phyloP scores from a whole-genome alignment of 2,329 filamentous ascomycete species.

The Phialophora verrucosa region DNA sequence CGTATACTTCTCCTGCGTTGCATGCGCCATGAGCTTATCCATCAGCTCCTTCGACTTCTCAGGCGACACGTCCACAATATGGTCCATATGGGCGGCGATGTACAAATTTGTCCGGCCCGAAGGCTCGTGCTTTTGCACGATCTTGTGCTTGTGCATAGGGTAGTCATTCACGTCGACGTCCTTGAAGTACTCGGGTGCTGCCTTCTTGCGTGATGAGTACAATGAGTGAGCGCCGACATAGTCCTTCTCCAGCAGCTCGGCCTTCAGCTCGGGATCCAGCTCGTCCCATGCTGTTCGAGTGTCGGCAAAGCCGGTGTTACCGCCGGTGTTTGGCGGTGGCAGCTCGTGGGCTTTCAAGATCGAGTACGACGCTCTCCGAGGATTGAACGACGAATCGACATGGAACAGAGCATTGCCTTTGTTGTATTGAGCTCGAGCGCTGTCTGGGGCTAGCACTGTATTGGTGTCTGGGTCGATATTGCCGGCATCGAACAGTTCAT shows the following conservation, averaged over 20 bases:
- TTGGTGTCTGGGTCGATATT: conserved; percentile 59
- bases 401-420: conserved; percentile 61
- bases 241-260: conserved; percentile 48
- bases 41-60: conserved; percentile 48
- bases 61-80: conserved; percentile 53
- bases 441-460: conserved; percentile 49
- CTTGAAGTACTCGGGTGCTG: conserved; percentile 56
- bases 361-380: conserved; percentile 59
- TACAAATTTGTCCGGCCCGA: conserved; percentile 61
- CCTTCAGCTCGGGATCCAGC: conserved; percentile 47
- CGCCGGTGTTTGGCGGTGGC: conserved; percentile 56
- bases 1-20: conserved; percentile 55
- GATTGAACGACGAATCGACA: conserved; percentile 63
- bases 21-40: conserved; percentile 50
- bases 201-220: conserved; percentile 59
- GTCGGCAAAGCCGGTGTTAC: conserved; percentile 61
- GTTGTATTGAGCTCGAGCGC: conserved; percentile 30
- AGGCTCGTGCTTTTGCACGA: conserved; percentile 60
- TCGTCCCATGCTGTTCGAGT: conserved; percentile 58
- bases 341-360: conserved; percentile 58
- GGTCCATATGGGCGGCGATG: conserved; percentile 60
- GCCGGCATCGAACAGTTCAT: conserved; percentile 63
- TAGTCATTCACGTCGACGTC: conserved; percentile 51
- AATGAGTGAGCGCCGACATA: conserved; percentile 59
- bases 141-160: conserved; percentile 54